Base-by-base conservation (phyloP, 768 basidiomycete genomes). In the Trametes villosa region DNA sequence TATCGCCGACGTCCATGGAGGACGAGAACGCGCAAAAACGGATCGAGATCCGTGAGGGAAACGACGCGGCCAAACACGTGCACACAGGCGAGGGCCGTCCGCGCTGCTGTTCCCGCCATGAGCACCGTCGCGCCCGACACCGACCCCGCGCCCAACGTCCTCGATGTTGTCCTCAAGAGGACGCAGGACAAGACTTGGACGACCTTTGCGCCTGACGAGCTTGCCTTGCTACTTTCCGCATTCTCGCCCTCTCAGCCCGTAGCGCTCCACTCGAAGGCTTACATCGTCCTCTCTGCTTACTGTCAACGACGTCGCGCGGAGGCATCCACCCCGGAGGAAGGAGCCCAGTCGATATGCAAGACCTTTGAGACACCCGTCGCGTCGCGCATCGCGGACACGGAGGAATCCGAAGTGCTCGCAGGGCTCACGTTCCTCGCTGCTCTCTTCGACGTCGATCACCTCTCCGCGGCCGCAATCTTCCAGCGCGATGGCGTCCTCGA, bases 381-480 rank as follows among this genome's bases (percentile, higher is more conserved):
- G 9, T 72, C 77, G 13, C 77, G 78, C 42, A 77, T 94, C 11
- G 75, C 81, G 33, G 86, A 87, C 45, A 80, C 83, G 3, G 77
- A 83, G 20, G 86, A 90, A 70, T 58, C 68, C 12, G 77, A 79
- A 34, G 72, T 86, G 27, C 74, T 88, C 18, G 73, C 77, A 15
- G 86, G 85, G 12, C 73, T 89, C 38, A 81, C 85, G 1, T 88
- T 93, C 71, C 78, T 94, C 49, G 77, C 82, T n/a, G 91, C 91
- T 0, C 76, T 96, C 20, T 92, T 94, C 68, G 91, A 94, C 70
- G 85, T 94, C n/a, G 91, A 93, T 65, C 82, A 86, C 74, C 75
- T 81, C 52, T 76, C 85, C 1, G 93, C 91, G 11, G 78, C 86
- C 11, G 66, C 78, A 24, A 84, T 96, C 53, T 86, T 94, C 57